Evolutionary conservation across 2,329 filamentous ascomycete genomes (phyloP).

Genomic region (Botrytis hyacinthi): DNA sequence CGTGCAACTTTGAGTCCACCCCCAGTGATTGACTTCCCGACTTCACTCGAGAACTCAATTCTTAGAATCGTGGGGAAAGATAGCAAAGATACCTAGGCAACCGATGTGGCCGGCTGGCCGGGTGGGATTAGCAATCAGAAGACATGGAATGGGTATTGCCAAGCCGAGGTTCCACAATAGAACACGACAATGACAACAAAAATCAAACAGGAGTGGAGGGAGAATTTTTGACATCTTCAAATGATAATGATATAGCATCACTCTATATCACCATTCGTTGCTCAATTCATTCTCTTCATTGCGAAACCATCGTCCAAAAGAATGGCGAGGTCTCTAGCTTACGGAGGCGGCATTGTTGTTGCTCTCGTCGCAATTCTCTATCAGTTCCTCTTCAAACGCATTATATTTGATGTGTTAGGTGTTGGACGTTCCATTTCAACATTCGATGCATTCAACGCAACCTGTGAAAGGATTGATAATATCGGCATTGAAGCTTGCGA

Average conservation of each 20-base stretch:
- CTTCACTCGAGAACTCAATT: too few relatives aligned
- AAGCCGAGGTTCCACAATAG: background rate
- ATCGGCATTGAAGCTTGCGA: conserved; percentile 35
- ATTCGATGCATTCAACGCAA: conserved; percentile 38
- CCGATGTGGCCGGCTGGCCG: background rate
- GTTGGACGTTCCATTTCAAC: conserved; percentile 36
- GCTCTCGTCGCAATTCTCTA: conserved; percentile 35
- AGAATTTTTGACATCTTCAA: background rate
- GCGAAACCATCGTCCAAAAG: background rate
- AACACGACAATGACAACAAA: background rate
- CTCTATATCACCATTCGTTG: background rate
- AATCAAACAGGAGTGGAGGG: background rate
- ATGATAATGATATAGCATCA: background rate
- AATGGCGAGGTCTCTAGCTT: conserved; percentile 25
- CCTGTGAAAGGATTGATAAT: conserved; percentile 32
- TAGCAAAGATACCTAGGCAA: background rate
- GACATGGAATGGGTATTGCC: background rate
- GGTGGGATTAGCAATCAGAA: background rate
- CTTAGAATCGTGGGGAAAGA: background rate
- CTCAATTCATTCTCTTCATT: background rate
- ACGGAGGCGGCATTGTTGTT: conserved; percentile 25
- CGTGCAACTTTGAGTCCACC: background rate
- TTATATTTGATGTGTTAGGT: conserved; percentile 38
- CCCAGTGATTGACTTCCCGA: background rate
- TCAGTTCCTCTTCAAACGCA: conserved; percentile 36